These are phyloP conservation scores for Tetragonia tetragonoides DNA, from an alignment of 148 eudicot genomes.

Conservation along the genomic window DNA sequence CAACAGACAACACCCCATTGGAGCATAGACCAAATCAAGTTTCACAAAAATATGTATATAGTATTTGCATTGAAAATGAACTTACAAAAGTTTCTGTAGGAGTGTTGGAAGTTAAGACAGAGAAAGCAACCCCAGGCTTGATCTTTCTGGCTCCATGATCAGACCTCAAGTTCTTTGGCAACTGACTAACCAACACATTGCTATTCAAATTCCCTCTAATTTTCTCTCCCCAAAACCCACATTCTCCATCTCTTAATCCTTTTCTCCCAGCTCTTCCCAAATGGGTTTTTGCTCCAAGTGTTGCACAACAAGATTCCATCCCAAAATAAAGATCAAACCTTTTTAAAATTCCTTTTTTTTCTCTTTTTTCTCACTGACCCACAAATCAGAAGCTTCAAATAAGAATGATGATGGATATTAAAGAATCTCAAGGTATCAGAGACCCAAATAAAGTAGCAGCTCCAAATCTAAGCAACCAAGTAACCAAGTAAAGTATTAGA, in stretches of 20 bases:
- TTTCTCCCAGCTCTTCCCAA: slow-evolving; percentile 31
- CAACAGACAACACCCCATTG: background rate
- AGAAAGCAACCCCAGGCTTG: slow-evolving; percentile 52
- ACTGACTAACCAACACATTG: slow-evolving; percentile 31
- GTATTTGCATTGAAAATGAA: background rate
- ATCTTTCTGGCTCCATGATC: slow-evolving; percentile 37
- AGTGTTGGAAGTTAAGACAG: slow-evolving; percentile 59
- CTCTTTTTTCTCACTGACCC: background rate
- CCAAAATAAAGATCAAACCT: background rate
- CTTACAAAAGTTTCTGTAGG: slow-evolving; percentile 58
- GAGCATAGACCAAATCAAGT: background rate
- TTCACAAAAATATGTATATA: background rate
- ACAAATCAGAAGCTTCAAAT: slow-evolving; percentile 13
- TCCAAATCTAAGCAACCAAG: slow-evolving; percentile 21
- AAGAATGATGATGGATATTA: background rate
- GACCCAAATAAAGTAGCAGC: slow-evolving; percentile 18
- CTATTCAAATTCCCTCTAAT: slow-evolving; percentile 50
- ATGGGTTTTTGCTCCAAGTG: slow-evolving; percentile 47
- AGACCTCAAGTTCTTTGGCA: slow-evolving; percentile 30
- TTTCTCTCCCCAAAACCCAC: slow-evolving; percentile 58
- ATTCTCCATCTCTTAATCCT: slow-evolving; percentile 29
- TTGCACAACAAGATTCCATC: slow-evolving; percentile 72
- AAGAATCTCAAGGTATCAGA: slow-evolving; percentile 12
- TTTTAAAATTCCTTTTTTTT: background rate
- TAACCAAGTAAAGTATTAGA: slow-evolving; percentile 25